Evolutionary conservation across 2,329 filamentous ascomycete species (phyloP).

Genomic region (Aspergillus novofumigatus): DNA sequence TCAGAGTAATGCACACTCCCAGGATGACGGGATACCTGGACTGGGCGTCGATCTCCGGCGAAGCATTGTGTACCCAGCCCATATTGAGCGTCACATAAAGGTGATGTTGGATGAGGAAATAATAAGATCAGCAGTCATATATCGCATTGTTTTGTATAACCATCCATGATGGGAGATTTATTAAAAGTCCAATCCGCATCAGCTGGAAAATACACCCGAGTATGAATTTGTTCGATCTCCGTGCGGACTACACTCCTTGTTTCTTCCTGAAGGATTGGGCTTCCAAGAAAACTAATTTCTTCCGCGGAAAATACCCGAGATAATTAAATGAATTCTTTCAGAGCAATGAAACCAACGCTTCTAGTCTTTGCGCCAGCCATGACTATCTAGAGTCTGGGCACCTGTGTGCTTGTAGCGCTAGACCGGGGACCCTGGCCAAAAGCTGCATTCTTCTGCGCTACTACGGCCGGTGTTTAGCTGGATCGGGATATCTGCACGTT

Average conservation of each 20-base stretch:
- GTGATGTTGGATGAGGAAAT: background rate
- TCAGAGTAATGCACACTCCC: slow-evolving; percentile 46
- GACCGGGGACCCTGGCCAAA: background rate
- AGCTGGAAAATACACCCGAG: no score
- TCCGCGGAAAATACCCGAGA: no score
- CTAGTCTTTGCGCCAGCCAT: no score
- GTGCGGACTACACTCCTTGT: no score
- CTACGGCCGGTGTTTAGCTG: background rate
- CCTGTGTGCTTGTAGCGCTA: background rate
- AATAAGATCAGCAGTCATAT: background rate
- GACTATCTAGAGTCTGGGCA: no score
- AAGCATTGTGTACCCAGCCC: slow-evolving; percentile 51
- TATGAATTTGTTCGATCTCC: no score
- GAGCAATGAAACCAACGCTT: no score
- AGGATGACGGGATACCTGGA: slow-evolving; percentile 51
- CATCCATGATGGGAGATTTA: background rate
- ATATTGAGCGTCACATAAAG: slow-evolving; percentile 25
- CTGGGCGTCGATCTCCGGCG: slow-evolving; percentile 43
- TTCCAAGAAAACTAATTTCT: no score
- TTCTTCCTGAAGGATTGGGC: no score
- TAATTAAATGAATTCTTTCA: no score
- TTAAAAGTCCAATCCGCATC: background rate
- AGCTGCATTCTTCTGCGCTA: background rate
- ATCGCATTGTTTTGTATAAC: background rate
- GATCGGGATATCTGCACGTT: background rate